Base-by-base conservation (phyloP, 2,329 filamentous ascomycete species). In the Neofusicoccum umdonicola region DNA sequence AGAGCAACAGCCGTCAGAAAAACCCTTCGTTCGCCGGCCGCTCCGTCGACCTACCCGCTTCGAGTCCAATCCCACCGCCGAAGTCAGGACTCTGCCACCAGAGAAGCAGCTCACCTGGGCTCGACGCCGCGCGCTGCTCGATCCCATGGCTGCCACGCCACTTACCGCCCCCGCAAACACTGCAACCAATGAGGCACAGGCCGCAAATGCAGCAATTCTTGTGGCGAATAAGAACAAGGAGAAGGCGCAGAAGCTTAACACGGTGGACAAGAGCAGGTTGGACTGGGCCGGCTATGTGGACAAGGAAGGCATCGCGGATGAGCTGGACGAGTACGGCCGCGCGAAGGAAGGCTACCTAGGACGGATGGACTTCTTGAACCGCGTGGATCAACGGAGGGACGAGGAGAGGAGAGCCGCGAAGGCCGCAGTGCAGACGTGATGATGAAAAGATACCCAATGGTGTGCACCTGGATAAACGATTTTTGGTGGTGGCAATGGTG, bases 251-350 rank as follows among this genome's bases (percentile, higher is more conserved):
- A 88, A 88, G 71, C 83, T 89, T 76, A 89, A 87, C 68, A 88
- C 87, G 0, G 85, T 89, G 57, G 86, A 88, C 74, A 89, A 89
- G 74, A 87, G 84, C 35, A 82, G 86, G 62, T 77, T 88, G 70
- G 87, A 89, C 69, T 89, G 87, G 87, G 86, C 85, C 19, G 82
- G 83, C 11, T 88, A 87, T 70, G 87, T 89, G 45, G 85, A 88
- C 71, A 77, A 84, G 62, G 83, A 84, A 51, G 86, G 86, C 35
- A 83, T 88, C 65, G 82, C 83, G 64, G 86, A 87, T 65, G 87
- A 89, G 73, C 73, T 89, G 71, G 82, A 85, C 63, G 81, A 81
- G 51, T 85, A 88, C 72, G 85, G 84, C 67, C 87, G 85, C 72
- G 85, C 85, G 11, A 88, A 87, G 70, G 83, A 85, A 63, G 84